Evolutionary conservation across 2,329 filamentous ascomycete species (phyloP), one percentile per base, ranked within the genome.

Genomic region (Hysterium pulicare): DNA sequence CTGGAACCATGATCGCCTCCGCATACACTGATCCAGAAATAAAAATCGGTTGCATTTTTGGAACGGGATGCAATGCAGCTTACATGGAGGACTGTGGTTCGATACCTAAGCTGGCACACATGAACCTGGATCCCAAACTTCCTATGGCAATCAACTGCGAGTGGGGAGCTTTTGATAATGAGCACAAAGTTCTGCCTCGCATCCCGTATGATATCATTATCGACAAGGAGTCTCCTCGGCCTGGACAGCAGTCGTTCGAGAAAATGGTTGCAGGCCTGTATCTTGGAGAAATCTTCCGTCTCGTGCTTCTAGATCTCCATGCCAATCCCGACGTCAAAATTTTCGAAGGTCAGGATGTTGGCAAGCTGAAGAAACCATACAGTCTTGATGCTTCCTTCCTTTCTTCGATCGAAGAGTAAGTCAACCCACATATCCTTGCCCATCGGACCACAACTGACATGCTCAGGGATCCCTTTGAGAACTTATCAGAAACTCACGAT

Each of bases 71-170:
- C 73, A 98, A 98, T 61, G 93, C 91, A 31, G 93, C 93, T 30
- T 98, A 98, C 74, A 95, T 98, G 86, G 93, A 98, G 71, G 72
- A 94, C 60, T 87, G 82, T 51, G 90, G 89, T 51, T 87, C 85
- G 10, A 89, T 98, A 51, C 91, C 90, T 51, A 98, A 98, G 77
- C 81, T 98, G 41, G 88, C 86, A 9, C 83, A 96, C 71, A 80
- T 95, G 76, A 93, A 94, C 59, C 79, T 97, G 28, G 86, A 90
- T 38, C 75, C 88, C 0, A 83, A 93, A 48, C 82, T 82, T 47
- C 89, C 85, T 35, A 94, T 97, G 80, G 90, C 89, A 37, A 96
- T 97, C 74, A 97, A 97, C 76, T 96, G 91, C 74, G 91, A 97
- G 70, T 97, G 90, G 80, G 91, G 91, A 49, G 90, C 91, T 24